Conservation (phyloP, 169 alveolate genomes). For the Theileria sp. region DNA sequence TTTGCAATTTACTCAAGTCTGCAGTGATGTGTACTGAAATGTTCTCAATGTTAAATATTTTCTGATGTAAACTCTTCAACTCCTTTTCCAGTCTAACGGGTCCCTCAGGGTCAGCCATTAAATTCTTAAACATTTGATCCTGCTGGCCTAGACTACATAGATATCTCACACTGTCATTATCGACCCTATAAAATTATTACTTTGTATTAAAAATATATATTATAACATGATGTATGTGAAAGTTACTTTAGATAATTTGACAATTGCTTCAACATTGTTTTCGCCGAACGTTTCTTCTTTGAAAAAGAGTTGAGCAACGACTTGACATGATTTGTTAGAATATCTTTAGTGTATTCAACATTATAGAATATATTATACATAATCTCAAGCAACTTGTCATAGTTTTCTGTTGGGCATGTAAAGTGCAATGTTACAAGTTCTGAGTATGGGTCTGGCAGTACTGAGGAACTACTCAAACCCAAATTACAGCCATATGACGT, state of each 20-base stretch:
- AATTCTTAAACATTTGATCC: slow-evolving; percentile 10
- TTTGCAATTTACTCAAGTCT: slow-evolving; percentile 31
- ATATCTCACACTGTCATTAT: slow-evolving; percentile 16
- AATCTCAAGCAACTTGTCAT: slow-evolving; percentile 36
- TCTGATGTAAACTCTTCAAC: slow-evolving; percentile 26
- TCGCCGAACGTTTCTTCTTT: slow-evolving; percentile 59
- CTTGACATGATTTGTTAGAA: slow-evolving; percentile 25
- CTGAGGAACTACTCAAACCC: slow-evolving; percentile 55
- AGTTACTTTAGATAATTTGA: slow-evolving; percentile 22
- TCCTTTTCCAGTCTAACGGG: background rate
- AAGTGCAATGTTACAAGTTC: slow-evolving; percentile 44
- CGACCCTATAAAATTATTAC: background rate
- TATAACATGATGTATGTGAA: too few relatives aligned
- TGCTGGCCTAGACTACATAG: slow-evolving; percentile 59
- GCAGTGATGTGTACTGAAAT: slow-evolving; percentile 50
- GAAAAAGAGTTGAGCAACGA: slow-evolving; percentile 35
- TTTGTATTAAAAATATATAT: background rate
- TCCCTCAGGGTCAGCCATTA: background rate
- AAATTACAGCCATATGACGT: slow-evolving; percentile 61
- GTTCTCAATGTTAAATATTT: slow-evolving; percentile 29
- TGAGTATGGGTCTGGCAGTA: slow-evolving; percentile 56
- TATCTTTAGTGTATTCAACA: slow-evolving; percentile 36
- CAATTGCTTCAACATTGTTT: slow-evolving; percentile 35
- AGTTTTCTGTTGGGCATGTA: slow-evolving; percentile 56
- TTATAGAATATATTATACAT: slow-evolving; percentile 48